Evolutionary conservation across 768 basidiomycete genomes (phyloP).

Genomic region (Suillus americanus): DNA sequence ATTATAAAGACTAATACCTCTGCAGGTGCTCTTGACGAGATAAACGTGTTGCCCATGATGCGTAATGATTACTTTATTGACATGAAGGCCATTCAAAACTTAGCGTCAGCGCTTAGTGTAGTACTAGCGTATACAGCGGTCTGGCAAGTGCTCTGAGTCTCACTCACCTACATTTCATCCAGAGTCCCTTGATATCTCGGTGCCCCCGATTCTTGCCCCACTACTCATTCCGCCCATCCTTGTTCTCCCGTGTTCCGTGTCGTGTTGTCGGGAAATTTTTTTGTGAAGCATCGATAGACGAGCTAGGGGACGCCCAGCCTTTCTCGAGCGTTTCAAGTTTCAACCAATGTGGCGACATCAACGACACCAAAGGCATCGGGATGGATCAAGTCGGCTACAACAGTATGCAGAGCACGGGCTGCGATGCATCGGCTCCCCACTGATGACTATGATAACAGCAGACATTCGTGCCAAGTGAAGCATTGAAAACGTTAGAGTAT

Average conservation of each 20-base stretch:
- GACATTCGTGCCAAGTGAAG: constrained; percentile 74
- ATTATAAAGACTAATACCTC: not conserved
- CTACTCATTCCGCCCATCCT: not conserved
- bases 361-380: too few relatives aligned
- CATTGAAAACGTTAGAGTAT: constrained; percentile 44
- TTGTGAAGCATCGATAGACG: not conserved
- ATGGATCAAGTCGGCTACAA: not conserved
- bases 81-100: not conserved
- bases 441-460: constrained; percentile 51
- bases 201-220: not conserved
- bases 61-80: not conserved
- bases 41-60: not conserved
- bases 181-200: not conserved
- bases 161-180: not conserved
- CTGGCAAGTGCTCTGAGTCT: not conserved
- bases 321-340: not conserved
- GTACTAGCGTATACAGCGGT: not conserved
- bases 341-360: not conserved
- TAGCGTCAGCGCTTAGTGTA: not conserved
- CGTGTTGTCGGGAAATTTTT: not conserved
- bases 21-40: not conserved
- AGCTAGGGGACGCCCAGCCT: not conserved
- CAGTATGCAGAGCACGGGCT: constrained; percentile 67
- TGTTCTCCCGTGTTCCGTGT: not conserved
- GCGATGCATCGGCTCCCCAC: constrained; percentile 77